Evolutionary conservation across 345 rosid species (phyloP).

Genomic region (Syzygium jambos): DNA sequence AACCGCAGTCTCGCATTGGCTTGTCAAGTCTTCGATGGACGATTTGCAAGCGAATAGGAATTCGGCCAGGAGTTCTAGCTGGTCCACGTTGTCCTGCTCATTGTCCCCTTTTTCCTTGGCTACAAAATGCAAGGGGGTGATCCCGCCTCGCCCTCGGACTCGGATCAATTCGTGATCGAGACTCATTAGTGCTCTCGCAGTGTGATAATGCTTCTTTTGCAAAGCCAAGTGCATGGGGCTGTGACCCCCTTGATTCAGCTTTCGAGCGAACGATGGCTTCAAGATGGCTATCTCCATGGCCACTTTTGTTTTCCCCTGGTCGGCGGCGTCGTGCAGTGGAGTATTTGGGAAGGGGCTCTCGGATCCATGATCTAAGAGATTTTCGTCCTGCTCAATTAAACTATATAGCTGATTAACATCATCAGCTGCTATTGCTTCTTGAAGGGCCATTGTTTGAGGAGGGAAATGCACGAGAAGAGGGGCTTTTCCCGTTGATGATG

Average conservation of each 20-base stretch:
- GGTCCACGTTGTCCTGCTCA: neutral
- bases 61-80: neutral
- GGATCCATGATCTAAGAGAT: neutral
- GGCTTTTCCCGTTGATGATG: neutral
- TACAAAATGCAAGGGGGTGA: neutral
- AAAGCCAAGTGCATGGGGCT: neutral
- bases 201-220: neutral
- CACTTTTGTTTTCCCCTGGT: neutral
- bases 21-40: neutral
- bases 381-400: neutral
- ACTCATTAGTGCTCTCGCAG: neutral
- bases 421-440: neutral
- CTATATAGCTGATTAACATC: neutral
- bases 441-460: neutral
- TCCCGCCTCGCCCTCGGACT: neutral
- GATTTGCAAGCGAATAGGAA: neutral
- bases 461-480: neutral
- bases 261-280: neutral
- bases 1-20: neutral
- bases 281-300: neutral
- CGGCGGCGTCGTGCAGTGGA: neutral
- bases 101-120: neutral
- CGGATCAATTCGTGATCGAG: neutral
- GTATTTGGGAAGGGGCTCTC: neutral
- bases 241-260: neutral